Evolutionary conservation across 2,329 filamentous ascomycete species (phyloP), one percentile per base, ranked within the genome.

Genomic region (Aurifilum marmelostoma): DNA sequence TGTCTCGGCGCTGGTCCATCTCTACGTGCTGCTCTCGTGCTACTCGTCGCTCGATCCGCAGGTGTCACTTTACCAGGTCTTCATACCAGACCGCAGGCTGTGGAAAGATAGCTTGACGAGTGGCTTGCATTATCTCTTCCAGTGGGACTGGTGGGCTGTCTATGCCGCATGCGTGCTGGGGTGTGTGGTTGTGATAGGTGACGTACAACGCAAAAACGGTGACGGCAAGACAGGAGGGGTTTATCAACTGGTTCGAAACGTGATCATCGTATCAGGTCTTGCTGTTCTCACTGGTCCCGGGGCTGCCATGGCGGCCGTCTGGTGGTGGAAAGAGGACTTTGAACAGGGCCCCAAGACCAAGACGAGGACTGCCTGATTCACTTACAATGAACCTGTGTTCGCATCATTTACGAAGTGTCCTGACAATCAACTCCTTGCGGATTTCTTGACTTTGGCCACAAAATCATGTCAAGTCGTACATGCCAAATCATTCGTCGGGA

Each of bases 111-210:
- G 47, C 47, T 37, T 54, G 47, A 54, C 62, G 3, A 8, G 21
- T 14, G 62, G 62, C 18, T 7, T 64, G 47, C 62, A 64, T 37
- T 64, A 64, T 29, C 39, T 64, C 27, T 64, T 64, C 32, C 62
- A 64, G 32, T 64, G 62, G 27, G 62, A 64, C 47, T 64, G 43
- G 43, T 64, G 43, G 43, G 21, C 34, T 8, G 12, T 64, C 27
- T 64, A 27, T 43, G 62, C 29, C 7, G 43, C 62, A 16, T 64
- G 27, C 27, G 39, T 64, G 29, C 29, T 54, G 11, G 29, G 62
- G 18, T 52, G 62, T 27, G 16, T 32, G 6, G 29, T 64, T 52
- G 62, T 64, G 11, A 32, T 37, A 3, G 41, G 39, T 8, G 61
- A 63, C 24, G 41, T 32, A 29, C 61, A 63, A 14, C 39, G 61